Base-by-base conservation (phyloP, 108 stramenopile species). In the Epithemia pelagica region DNA sequence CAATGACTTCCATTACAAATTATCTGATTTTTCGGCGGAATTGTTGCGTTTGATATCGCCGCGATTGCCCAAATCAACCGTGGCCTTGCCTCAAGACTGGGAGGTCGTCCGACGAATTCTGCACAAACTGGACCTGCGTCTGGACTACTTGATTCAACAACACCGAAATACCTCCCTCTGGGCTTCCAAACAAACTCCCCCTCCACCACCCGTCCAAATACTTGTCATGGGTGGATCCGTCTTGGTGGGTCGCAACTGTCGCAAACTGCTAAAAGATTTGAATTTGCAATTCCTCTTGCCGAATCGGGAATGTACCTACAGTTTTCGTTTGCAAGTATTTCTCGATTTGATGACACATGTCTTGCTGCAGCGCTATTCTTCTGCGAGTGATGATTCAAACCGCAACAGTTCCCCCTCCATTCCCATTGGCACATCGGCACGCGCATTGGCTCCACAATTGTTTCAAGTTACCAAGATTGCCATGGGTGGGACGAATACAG, bases 401-500 rank as follows among this genome's bases (percentile, higher is more conserved):
- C n/a, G n/a, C n/a, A 20, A n/a, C 53, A 2, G 19, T 67, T 10
- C 7, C 5, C 5, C 21, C 5, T 7, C n/a, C 56, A 7, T 57
- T 46, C 37, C 37, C 37, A 46, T 15, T 15, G 15, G 15, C 37
- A 46, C 5, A 10, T 5, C 37, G 37, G 37, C 37, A 46, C 37
- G 37, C 37, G 37, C 5, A 10, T 46, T 46, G 37, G 15, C 37
- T 15, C 37, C 37, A 10, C 51, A 69, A 21, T 33, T 81, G 23
- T 70, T 91, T 25, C 53, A 78, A 29, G 69, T 91, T 26, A 68
- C 83, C 60, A 83, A 78, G 2, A 59, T 85, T 46, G 80, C 88
- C 20, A 67, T 88, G 77, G 91, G 91, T 29, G 91, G 91, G 0
- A 89, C 88, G 59, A 89, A 87, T 56, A 78, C 83, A n/a, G 86